These are phyloP conservation scores for Grigorovia yakushimaensis DNA, from an alignment of 805 yeast species.

Conservation along the genomic window DNA sequence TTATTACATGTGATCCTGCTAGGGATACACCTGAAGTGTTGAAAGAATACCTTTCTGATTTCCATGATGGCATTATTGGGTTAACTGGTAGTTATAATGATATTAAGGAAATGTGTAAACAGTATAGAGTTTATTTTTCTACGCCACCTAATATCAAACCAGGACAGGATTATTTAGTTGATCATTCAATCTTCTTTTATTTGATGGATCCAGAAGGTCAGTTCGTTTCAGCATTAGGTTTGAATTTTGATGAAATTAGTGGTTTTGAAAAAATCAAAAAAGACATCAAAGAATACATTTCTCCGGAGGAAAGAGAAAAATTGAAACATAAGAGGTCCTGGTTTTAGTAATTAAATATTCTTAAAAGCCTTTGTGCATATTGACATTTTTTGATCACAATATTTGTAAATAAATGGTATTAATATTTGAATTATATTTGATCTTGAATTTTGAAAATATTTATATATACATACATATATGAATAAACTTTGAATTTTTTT, in stretches of 20 bases:
- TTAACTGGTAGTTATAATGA: conserved; percentile 85
- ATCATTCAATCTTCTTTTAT: conserved; percentile 94
- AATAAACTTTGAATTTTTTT: no score
- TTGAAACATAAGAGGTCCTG: neutral
- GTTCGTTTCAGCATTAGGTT: conserved; percentile 88
- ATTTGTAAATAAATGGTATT: no score
- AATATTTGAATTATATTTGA: no score
- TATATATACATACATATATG: neutral
- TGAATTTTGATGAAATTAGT: conserved; percentile 71
- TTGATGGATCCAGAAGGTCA: conserved; percentile 98
- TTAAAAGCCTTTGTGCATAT: neutral
- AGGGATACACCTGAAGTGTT: conserved; percentile 84
- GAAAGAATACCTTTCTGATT: conserved; percentile 74
- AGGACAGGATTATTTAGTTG: conserved; percentile 93
- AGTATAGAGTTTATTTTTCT: conserved; percentile 91
- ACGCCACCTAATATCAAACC: conserved; percentile 91
- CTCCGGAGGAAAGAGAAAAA: conserved; percentile 23
- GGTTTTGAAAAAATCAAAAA: conserved; percentile 70
- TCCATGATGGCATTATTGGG: conserved; percentile 84
- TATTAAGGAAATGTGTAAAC: conserved; percentile 76
- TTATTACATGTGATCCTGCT: conserved; percentile 95
- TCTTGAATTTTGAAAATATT: no score
- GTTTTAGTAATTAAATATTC: neutral
- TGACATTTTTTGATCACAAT: no score
- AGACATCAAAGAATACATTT: conserved; percentile 67